These are phyloP conservation scores for Amanita brunnescens DNA, from an alignment of 768 basidiomycete genomes.

Conservation along the genomic window DNA sequence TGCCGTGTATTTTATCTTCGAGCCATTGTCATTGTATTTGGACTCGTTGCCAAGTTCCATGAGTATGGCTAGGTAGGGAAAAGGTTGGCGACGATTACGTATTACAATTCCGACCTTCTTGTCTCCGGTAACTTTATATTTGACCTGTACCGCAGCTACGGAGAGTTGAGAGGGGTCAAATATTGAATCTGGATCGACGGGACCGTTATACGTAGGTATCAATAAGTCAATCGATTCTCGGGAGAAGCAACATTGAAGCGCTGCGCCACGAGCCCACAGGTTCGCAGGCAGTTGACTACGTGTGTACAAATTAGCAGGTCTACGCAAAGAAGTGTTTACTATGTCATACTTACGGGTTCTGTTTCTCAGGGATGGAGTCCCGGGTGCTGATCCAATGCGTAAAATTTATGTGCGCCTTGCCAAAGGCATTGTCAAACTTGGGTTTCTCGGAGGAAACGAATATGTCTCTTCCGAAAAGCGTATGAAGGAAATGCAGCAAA, in stretches of 20 bases:
- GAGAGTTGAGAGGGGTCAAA: constrained; percentile 11
- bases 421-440: too few relatives aligned
- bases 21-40: not conserved
- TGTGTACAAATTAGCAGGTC: not conserved
- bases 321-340: not conserved
- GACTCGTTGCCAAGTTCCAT: constrained; percentile 8
- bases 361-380: constrained; percentile 9
- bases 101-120: not conserved
- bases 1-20: constrained; percentile 3
- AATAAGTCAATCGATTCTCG: constrained; percentile 12
- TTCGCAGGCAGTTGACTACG: constrained; percentile 12
- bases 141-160: constrained; percentile 3
- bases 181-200: constrained; percentile 1
- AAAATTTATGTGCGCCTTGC: too few relatives aligned
- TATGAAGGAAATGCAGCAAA: too few relatives aligned
- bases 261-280: constrained; percentile 12
- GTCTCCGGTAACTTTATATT: constrained; percentile 3
- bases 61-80: constrained; percentile 7
- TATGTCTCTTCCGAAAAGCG: not conserved
- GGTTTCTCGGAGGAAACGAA: constrained; percentile 1
- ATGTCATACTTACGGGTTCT: too few relatives aligned
- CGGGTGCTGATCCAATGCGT: too few relatives aligned
- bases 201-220: constrained; percentile 9
- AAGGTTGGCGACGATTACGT: not conserved
- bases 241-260: constrained; percentile 13